phyloP scores from a whole-genome alignment of 2,329 filamentous ascomycete species.

The Colletotrichum phormii region DNA sequence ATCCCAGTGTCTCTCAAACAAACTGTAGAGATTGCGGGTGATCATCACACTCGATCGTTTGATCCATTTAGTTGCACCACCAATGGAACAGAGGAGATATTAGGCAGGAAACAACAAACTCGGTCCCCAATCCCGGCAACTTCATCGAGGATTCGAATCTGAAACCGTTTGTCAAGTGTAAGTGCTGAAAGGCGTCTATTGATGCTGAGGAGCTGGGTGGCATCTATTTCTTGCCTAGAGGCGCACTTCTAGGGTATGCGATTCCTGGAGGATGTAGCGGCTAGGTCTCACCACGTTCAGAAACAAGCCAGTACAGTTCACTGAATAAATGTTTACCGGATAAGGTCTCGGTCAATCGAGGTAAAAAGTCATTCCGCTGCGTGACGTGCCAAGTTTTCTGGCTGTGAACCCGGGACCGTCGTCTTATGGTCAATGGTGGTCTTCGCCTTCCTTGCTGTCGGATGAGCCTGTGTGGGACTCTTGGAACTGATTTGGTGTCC shows the following conservation, averaged over 20 bases:
- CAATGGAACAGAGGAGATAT: not conserved
- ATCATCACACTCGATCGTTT: not conserved
- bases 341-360: not conserved
- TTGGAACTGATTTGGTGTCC: not conserved
- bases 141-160: not conserved
- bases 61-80: not conserved
- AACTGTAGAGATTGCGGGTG: not conserved
- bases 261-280: not conserved
- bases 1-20: not conserved
- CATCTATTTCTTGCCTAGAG: not conserved
- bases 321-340: not conserved
- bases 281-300: not conserved
- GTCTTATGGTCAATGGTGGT: not conserved
- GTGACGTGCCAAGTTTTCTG: not conserved
- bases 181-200: not conserved
- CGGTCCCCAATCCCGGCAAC: not conserved
- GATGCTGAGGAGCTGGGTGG: not conserved
- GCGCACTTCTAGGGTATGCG: not conserved
- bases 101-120: not conserved
- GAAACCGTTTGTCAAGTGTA: not conserved
- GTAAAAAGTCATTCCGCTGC: not conserved
- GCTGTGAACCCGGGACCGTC: not conserved
- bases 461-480: not conserved
- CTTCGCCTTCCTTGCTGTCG: not conserved
- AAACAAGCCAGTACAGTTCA: not conserved